These are phyloP conservation scores for Boletus sensibilis DNA, from an alignment of 768 basidiomycete species.

Conservation along the genomic window DNA sequence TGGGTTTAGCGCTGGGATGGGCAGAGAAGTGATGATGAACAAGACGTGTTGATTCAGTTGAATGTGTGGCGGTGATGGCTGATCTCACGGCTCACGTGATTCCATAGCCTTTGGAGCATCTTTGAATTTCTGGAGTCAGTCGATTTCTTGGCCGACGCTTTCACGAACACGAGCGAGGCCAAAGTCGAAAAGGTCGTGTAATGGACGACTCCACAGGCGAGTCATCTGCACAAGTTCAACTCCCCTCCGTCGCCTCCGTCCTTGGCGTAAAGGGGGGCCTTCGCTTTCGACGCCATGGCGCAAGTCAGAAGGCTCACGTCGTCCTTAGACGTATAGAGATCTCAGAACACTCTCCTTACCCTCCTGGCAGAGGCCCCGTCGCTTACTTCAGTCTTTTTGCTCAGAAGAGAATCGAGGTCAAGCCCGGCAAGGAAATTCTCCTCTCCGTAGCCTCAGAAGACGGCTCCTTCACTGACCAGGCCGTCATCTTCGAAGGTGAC, in stretches of 20 bases:
- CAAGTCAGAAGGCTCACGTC: conserved; percentile 66
- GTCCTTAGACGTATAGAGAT: conserved; percentile 60
- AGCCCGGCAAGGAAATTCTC: conserved; percentile 68
- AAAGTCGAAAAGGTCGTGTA: conserved; percentile 9
- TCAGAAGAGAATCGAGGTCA: conserved; percentile 66
- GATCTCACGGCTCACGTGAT: conserved; percentile 28
- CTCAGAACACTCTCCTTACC: conserved; percentile 45
- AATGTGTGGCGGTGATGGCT: not conserved
- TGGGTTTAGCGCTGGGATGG: no score
- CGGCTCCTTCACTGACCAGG: conserved; percentile 52
- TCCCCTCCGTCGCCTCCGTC: conserved; percentile 47
- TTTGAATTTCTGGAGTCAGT: no score
- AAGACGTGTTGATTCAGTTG: no score
- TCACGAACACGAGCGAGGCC: conserved; percentile 13
- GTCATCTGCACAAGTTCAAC: conserved; percentile 28
- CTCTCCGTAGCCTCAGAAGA: conserved; percentile 55
- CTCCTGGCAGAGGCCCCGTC: conserved; percentile 37
- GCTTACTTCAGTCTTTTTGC: conserved; percentile 66
- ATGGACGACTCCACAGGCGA: conserved; percentile 42
- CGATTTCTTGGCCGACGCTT: conserved; percentile 4
- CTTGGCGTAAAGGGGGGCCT: conserved; percentile 61
- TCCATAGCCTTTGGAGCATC: not conserved
- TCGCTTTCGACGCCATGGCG: conserved; percentile 65
- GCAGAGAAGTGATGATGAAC: no score
- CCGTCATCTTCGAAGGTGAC: conserved; percentile 60